These are phyloP conservation scores for Gymnopilus junonius DNA, from an alignment of 768 basidiomycete species.

Conservation along the genomic window DNA sequence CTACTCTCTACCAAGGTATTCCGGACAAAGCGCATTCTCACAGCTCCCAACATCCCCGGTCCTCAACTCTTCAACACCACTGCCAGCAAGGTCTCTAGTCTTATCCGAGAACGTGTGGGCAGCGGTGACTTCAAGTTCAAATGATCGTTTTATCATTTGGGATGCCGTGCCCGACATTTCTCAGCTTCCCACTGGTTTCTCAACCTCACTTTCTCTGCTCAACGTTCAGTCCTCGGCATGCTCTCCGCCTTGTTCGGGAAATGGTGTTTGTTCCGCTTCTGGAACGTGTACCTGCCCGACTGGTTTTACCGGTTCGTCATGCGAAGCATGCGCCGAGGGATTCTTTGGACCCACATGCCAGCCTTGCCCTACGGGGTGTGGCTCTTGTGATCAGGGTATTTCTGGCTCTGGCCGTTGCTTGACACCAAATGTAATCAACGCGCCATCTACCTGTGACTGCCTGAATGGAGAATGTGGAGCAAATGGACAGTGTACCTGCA, in stretches of 20 bases:
- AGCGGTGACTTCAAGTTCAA: conserved; percentile 53
- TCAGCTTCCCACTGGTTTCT: conserved; percentile 60
- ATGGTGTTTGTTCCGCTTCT: conserved; percentile 70
- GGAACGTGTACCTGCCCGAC: conserved; percentile 74
- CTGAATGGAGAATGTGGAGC: conserved; percentile 76
- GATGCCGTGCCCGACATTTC: conserved; percentile 76
- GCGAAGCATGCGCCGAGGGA: conserved; percentile 75
- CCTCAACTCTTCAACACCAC: conserved; percentile 50
- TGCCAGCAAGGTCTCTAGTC: conserved; percentile 64
- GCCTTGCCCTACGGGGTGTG: conserved; percentile 71
- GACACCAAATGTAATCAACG: conserved; percentile 47
- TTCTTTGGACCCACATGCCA: conserved; percentile 79
- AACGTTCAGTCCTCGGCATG: conserved; percentile 78
- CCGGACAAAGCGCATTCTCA: conserved; percentile 65
- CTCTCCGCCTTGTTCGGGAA: conserved; percentile 74
- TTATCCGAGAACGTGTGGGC: conserved; percentile 75
- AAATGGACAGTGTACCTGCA: conserved; percentile 75
- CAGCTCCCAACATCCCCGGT: conserved; percentile 55
- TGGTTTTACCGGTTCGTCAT: conserved; percentile 79
- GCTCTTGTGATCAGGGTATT: conserved; percentile 78
- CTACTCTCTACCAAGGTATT: conserved; percentile 67
- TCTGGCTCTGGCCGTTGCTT: conserved; percentile 79
- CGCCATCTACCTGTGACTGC: conserved; percentile 78
- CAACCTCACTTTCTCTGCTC: conserved; percentile 60
- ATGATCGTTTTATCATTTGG: conserved; percentile 74